Evolutionary conservation across 1,139 yeast species (phyloP), one percentile per base, ranked within the genome.

Genomic region (Sugiyamaella pinicola): DNA sequence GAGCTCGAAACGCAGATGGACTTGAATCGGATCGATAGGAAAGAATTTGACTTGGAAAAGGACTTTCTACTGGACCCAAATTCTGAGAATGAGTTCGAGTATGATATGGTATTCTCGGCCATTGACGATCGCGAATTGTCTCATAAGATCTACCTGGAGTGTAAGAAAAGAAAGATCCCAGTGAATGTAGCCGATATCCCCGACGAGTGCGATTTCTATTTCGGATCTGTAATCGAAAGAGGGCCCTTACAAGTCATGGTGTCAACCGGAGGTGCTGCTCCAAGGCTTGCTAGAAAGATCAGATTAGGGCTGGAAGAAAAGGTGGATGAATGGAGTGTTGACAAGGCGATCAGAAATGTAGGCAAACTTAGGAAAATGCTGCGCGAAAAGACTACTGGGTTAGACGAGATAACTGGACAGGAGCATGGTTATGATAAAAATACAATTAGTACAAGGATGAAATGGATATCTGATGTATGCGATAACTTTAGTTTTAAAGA

Each of bases 101-200:
- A 85, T 70, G 82, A 84, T 22, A 71, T 83, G 67, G 90, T 87
- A 2, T 75, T 89, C 54, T 84, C 90, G 28, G 89, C 95, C 54
- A 80, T 88, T 45, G 89, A 86, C 65, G 90, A 85, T 64, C 86
- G 86, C 52, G 76, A 74, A 7, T 71, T 81, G 44, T 82, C 87
- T 52, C 71, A 80, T 26, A 70, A 73, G 58, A 81, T 87, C 17
- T 87, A 84, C 67, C 76, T 79, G 57, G 78, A 77, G 58, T 81
- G 87, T 62, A 83, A 84, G 13, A 51, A 55, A 39, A 50, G 57
- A 29, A 57, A 82, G 13, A 69, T 87, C 49, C 87, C 88, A 15
- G 90, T 86, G 33, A 88, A 88, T 66, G 85, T 87, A 41, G 96
- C 96, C 1, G 96, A 88, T 67, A 86, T 86, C 58, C 96, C 96